Evolutionary conservation across 2,329 filamentous ascomycete genomes (phyloP).

Genomic region (Nectriaceae sp.): DNA sequence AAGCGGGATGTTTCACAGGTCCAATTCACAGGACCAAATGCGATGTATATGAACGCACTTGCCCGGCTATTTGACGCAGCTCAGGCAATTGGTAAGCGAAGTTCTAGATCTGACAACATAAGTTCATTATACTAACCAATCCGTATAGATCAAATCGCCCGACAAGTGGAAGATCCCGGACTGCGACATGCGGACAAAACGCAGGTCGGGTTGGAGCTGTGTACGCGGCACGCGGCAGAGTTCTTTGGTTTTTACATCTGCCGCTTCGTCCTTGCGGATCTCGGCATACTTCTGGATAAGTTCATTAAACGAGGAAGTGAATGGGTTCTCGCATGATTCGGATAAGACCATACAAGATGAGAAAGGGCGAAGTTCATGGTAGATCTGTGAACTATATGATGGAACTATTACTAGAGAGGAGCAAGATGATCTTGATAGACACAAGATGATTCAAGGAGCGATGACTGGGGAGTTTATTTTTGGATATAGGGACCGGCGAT

Average conservation of each 20-base stretch:
- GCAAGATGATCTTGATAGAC: constrained; percentile 9
- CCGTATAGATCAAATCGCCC: constrained; percentile 81
- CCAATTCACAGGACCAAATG: constrained; percentile 80
- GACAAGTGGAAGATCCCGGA: constrained; percentile 93
- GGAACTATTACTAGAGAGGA: constrained; percentile 11
- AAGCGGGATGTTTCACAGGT: constrained; percentile 71
- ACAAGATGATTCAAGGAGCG: constrained; percentile 3
- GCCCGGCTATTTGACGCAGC: constrained; percentile 91
- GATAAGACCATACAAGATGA: constrained; percentile 2
- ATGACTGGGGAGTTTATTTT: background rate
- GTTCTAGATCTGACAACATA: background rate
- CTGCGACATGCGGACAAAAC: constrained; percentile 90
- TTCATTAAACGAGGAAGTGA: constrained; percentile 96
- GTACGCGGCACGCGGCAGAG: constrained; percentile 89
- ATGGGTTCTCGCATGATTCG: constrained; percentile 66
- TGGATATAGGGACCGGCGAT: constrained; percentile 14
- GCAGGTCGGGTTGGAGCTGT: constrained; percentile 91
- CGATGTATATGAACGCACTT: constrained; percentile 87
- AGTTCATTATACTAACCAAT: constrained; percentile 23
- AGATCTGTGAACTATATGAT: constrained; percentile 2
- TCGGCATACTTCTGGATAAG: constrained; percentile 87
- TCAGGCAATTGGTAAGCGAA: constrained; percentile 79
- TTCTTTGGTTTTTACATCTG: constrained; percentile 98
- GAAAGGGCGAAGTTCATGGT: background rate
- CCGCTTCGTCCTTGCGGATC: constrained; percentile 86